phyloP scores from a whole-genome alignment of 2,329 filamentous ascomycete species.

The Corinectria fuckeliana region DNA sequence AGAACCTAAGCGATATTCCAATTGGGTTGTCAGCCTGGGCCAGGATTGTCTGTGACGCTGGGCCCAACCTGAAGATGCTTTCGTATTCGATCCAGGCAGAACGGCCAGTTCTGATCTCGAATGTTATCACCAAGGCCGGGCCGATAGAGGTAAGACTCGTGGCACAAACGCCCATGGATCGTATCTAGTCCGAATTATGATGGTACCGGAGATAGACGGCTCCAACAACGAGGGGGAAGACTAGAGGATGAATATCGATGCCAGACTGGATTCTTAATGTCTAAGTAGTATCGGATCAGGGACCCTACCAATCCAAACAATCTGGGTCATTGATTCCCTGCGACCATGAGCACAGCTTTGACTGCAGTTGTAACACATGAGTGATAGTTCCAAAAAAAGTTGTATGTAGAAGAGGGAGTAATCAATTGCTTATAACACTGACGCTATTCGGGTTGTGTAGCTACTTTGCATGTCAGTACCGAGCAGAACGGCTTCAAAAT shows the following conservation, averaged over 20 bases:
- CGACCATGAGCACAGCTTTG: no score
- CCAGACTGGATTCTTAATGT: conserved; percentile 58
- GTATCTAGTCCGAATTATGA: conserved; percentile 49
- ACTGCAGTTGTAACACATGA: no score
- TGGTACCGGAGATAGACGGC: conserved; percentile 49
- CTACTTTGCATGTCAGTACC: no score
- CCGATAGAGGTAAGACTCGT: conserved; percentile 51
- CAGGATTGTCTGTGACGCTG: conserved; percentile 58
- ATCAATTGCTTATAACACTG: no score
- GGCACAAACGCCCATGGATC: conserved; percentile 44
- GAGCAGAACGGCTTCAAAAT: no score
- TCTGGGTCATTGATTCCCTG: no score
- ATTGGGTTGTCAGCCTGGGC: conserved; percentile 53
- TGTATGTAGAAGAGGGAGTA: no score
- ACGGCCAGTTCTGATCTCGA: conserved; percentile 51
- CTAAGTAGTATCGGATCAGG: no score
- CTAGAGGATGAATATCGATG: conserved; percentile 57
- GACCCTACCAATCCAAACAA: no score
- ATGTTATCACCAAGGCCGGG: conserved; percentile 59
- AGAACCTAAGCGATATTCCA: conserved; percentile 39
- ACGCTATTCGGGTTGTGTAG: no score
- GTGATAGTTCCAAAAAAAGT: no score
- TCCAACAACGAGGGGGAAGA: conserved; percentile 54
- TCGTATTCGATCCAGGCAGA: conserved; percentile 64
- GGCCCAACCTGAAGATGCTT: conserved; percentile 58